These are phyloP conservation scores for Hibiscus mutabilis DNA, from an alignment of 345 rosid genomes.

Conservation along the genomic window DNA sequence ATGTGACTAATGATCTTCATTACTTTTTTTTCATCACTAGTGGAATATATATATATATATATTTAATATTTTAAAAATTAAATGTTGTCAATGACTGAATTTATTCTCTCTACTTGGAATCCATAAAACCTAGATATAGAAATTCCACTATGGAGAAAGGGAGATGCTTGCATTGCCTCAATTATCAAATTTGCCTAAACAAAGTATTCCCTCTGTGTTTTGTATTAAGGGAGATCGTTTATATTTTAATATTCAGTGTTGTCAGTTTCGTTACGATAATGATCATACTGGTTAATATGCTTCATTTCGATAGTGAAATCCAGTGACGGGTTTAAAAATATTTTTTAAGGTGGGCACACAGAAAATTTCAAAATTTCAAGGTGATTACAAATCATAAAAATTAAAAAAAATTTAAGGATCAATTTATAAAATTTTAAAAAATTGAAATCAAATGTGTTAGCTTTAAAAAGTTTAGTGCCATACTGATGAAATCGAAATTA, in stretches of 20 bases:
- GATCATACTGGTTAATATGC: neutral
- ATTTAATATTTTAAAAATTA: neutral
- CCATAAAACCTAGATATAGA: conserved; percentile 5
- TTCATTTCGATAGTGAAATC: too few relatives aligned
- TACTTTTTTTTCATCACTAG: neutral
- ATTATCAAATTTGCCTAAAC: conserved; percentile 1
- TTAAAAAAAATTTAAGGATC: too few relatives aligned
- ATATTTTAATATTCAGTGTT: conserved; percentile 7
- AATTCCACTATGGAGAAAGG: neutral
- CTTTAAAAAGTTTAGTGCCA: too few relatives aligned
- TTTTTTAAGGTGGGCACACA: too few relatives aligned
- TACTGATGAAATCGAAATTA: too few relatives aligned
- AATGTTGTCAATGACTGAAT: neutral
- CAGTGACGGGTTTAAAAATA: too few relatives aligned
- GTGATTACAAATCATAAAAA: too few relatives aligned
- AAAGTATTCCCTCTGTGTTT: conserved; percentile 7
- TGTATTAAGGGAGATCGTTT: conserved; percentile 1
- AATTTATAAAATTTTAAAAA: too few relatives aligned
- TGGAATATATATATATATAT: neutral
- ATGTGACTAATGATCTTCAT: neutral
- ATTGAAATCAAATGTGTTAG: too few relatives aligned
- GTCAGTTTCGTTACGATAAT: too few relatives aligned
- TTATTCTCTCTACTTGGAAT: conserved; percentile 20
- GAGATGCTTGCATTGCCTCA: conserved; percentile 18
- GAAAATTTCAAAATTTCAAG: too few relatives aligned